phyloP scores from a whole-genome alignment of 768 basidiomycete genomes.

The Crucibulum laeve region DNA sequence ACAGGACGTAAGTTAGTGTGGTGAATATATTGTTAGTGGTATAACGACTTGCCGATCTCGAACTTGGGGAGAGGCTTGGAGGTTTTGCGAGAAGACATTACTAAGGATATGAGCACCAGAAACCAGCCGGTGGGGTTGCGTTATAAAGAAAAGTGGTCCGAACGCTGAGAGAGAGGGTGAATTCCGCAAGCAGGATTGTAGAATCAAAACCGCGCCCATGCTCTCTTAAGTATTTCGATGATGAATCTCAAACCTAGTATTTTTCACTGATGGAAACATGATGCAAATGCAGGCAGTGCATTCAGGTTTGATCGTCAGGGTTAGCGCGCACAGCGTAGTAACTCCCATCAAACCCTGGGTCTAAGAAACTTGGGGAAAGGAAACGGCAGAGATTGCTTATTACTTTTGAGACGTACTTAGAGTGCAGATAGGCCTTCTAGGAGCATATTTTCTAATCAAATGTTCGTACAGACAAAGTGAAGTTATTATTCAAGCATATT shows the following conservation, averaged over 20 bases:
- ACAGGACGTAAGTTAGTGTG: slow-evolving; percentile 7
- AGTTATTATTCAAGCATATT: too few relatives aligned
- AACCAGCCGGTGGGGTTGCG: slow-evolving; percentile 39
- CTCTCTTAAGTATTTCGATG: slow-evolving; percentile 8
- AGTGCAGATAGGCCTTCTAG: too few relatives aligned
- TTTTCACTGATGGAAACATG: slow-evolving; percentile 14
- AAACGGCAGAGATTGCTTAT: too few relatives aligned
- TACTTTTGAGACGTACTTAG: too few relatives aligned
- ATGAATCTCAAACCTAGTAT: slow-evolving; percentile 3
- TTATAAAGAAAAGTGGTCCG: slow-evolving; percentile 7
- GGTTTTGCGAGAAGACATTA: slow-evolving; percentile 56
- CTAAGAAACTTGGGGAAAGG: too few relatives aligned
- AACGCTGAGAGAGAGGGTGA: slow-evolving; percentile 19
- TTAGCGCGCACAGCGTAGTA: too few relatives aligned
- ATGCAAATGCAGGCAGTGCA: slow-evolving; percentile 10
- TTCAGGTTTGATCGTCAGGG: not conserved
- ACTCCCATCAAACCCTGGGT: too few relatives aligned
- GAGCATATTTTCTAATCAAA: too few relatives aligned
- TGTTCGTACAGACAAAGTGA: too few relatives aligned
- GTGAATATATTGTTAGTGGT: not conserved
- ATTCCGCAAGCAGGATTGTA: slow-evolving; percentile 23
- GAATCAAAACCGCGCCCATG: slow-evolving; percentile 5
- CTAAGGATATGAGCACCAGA: slow-evolving; percentile 41
- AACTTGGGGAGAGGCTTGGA: slow-evolving; percentile 70
- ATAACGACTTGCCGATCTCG: slow-evolving; percentile 54